These are phyloP conservation scores for Podila minutissima DNA, from an alignment of 192 early-diverging fungal genomes.

Conservation along the genomic window DNA sequence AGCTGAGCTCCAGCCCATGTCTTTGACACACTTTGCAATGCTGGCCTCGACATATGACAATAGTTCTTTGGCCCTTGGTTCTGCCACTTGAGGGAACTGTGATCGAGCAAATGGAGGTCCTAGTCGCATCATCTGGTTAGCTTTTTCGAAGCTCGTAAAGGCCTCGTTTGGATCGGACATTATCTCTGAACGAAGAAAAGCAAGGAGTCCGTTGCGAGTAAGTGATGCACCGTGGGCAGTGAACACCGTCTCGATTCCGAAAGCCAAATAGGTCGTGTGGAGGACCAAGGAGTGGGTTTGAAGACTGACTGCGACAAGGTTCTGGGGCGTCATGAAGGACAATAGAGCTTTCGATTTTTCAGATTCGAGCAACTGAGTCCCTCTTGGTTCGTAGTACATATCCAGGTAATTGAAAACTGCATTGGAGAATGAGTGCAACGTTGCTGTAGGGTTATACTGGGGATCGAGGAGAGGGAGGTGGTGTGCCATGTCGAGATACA, in stretches of 20 bases:
- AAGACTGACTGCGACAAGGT: background rate
- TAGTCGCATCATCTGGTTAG: slow-evolving; percentile 17
- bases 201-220: slow-evolving; percentile 12
- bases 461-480: slow-evolving; percentile 24
- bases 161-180: slow-evolving; percentile 23
- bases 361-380: slow-evolving; percentile 23
- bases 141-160: slow-evolving; percentile 14
- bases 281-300: slow-evolving; percentile 6
- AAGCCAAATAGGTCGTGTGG: slow-evolving; percentile 10
- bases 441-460: slow-evolving; percentile 33
- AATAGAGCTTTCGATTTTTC: slow-evolving; percentile 32
- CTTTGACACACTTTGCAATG: slow-evolving; percentile 2
- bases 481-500: background rate
- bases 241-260: slow-evolving; percentile 26
- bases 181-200: slow-evolving; percentile 30
- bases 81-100: slow-evolving; percentile 19
- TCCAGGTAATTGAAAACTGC: slow-evolving; percentile 25
- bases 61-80: slow-evolving; percentile 18
- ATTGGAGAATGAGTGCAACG: slow-evolving; percentile 24
- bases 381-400: slow-evolving; percentile 25
- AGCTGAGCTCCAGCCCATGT: slow-evolving; percentile 14
- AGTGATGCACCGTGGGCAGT: slow-evolving; percentile 27
- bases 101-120: slow-evolving; percentile 26
- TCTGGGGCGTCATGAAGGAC: background rate
- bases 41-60: slow-evolving; percentile 9